Conservation (phyloP, 1,139 yeast genomes). For the Magnusiomyces ingens region DNA sequence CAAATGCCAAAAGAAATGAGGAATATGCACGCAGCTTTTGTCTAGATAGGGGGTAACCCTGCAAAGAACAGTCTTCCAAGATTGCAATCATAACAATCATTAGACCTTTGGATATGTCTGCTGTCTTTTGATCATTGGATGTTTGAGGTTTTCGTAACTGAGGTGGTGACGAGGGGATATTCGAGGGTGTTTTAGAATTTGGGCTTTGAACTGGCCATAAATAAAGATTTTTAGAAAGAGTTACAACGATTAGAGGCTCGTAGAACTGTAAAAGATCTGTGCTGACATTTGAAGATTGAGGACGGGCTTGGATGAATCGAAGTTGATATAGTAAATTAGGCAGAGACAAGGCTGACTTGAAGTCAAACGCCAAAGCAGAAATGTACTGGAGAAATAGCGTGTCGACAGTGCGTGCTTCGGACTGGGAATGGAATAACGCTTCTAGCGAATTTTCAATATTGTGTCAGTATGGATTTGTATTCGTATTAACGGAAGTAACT, state of each 20-base stretch:
- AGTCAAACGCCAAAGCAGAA: constrained; percentile 26
- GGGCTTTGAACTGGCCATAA: constrained; percentile 8
- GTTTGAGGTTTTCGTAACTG: not conserved
- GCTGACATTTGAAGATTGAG: not conserved
- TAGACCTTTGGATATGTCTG: constrained; percentile 6
- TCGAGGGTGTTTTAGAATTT: not conserved
- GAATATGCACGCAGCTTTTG: constrained; percentile 9
- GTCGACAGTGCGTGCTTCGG: constrained; percentile 19
- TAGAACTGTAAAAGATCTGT: constrained; percentile 6
- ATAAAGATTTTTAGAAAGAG: constrained; percentile 11
- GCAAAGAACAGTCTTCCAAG: constrained; percentile 9
- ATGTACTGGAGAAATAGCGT: constrained; percentile 32
- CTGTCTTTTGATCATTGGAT: not conserved
- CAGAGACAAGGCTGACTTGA: constrained; percentile 24
- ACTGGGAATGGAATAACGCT: constrained; percentile 12
- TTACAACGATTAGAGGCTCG: constrained; percentile 13
- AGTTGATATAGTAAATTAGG: constrained; percentile 20
- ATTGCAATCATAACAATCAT: constrained; percentile 8
- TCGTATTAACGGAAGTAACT: not conserved
- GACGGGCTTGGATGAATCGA: constrained; percentile 6
- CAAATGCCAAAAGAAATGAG: constrained; percentile 8
- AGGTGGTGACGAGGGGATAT: not conserved
- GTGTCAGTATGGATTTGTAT: not conserved
- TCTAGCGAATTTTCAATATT: not conserved
- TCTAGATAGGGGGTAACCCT: not conserved